phyloP scores from a whole-genome alignment of 2,329 filamentous ascomycete species.

The Hypocreales sp. region DNA sequence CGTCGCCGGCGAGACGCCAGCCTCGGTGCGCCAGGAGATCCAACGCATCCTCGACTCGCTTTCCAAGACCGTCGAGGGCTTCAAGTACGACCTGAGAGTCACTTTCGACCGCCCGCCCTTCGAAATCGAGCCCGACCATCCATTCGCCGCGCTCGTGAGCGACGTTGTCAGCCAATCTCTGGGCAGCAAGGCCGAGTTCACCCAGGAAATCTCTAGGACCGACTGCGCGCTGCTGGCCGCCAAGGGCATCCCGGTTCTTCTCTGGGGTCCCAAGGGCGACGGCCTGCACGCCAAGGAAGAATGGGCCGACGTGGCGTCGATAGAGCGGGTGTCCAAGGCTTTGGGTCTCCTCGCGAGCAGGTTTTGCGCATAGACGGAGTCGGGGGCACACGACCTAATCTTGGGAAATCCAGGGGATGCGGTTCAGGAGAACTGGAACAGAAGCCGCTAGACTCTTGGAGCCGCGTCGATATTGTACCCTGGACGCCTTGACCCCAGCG shows the following conservation, averaged over 20 bases:
- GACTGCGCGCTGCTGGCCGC: conserved; percentile 31
- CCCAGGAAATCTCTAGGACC: conserved; percentile 27
- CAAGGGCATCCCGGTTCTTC: conserved; percentile 26
- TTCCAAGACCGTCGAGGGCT: conserved; percentile 14
- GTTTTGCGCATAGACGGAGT: conserved; percentile 16
- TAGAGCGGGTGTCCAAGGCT: conserved; percentile 16
- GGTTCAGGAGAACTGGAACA: too few relatives aligned
- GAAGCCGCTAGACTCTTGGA: too few relatives aligned
- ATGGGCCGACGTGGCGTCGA: conserved; percentile 28
- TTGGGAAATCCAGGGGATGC: too few relatives aligned
- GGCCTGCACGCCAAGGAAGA: conserved; percentile 34
- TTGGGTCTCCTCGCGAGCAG: conserved; percentile 11
- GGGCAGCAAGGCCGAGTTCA: conserved; percentile 10
- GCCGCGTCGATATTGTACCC: too few relatives aligned
- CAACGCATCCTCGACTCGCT: conserved; percentile 18
- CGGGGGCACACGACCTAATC: too few relatives aligned
- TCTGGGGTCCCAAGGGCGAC: conserved; percentile 30
- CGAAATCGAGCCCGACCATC: conserved; percentile 21
- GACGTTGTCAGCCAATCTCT: conserved; percentile 12
- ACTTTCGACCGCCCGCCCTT: conserved; percentile 27
- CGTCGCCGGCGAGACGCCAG: conserved; percentile 23
- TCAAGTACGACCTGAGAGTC: conserved; percentile 23
- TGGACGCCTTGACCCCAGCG: too few relatives aligned
- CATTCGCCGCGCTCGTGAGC: conserved; percentile 19
- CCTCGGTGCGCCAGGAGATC: conserved; percentile 21